Conservation (phyloP, 2,329 filamentous ascomycete genomes). For the Verticillium klebahnii region DNA sequence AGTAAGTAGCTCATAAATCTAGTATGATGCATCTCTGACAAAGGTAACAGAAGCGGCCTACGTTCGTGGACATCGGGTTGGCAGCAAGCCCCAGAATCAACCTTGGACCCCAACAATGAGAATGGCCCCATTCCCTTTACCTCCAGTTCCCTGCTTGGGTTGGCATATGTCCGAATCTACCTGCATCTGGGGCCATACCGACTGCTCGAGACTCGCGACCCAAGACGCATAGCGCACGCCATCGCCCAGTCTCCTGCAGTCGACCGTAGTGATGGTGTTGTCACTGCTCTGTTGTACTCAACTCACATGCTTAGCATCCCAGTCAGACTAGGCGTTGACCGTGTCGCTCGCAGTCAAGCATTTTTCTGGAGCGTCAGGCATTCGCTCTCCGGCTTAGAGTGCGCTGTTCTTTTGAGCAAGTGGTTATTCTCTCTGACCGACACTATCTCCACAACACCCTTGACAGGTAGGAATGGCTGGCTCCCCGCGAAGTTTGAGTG, state of each 20-base stretch:
- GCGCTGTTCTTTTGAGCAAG: slow-evolving; percentile 48
- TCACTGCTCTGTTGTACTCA: slow-evolving; percentile 46
- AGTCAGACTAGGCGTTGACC: slow-evolving; percentile 48
- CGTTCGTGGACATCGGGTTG: slow-evolving; percentile 32
- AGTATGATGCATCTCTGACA: background rate
- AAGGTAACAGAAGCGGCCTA: slow-evolving; percentile 22
- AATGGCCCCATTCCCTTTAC: slow-evolving; percentile 37
- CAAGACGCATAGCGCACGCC: slow-evolving; percentile 31
- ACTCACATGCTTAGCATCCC: slow-evolving; percentile 52
- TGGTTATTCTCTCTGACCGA: slow-evolving; percentile 31
- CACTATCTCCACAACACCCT: slow-evolving; percentile 13
- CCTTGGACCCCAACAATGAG: slow-evolving; percentile 33
- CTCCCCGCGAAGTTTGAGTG: background rate
- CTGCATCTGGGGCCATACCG: slow-evolving; percentile 39
- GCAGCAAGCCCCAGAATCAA: slow-evolving; percentile 33
- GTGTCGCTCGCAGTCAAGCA: slow-evolving; percentile 49
- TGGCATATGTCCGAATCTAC: slow-evolving; percentile 42
- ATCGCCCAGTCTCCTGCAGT: slow-evolving; percentile 32
- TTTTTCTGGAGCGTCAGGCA: slow-evolving; percentile 56
- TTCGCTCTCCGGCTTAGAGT: slow-evolving; percentile 49
- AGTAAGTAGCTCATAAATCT: slow-evolving; percentile 16
- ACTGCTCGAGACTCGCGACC: slow-evolving; percentile 37
- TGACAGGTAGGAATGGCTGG: slow-evolving; percentile 18
- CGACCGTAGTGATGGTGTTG: slow-evolving; percentile 40
- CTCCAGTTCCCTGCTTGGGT: slow-evolving; percentile 37